phyloP scores from a whole-genome alignment of 2,329 filamentous ascomycete genomes.

The Aspergillus oerlinghausenensis region DNA sequence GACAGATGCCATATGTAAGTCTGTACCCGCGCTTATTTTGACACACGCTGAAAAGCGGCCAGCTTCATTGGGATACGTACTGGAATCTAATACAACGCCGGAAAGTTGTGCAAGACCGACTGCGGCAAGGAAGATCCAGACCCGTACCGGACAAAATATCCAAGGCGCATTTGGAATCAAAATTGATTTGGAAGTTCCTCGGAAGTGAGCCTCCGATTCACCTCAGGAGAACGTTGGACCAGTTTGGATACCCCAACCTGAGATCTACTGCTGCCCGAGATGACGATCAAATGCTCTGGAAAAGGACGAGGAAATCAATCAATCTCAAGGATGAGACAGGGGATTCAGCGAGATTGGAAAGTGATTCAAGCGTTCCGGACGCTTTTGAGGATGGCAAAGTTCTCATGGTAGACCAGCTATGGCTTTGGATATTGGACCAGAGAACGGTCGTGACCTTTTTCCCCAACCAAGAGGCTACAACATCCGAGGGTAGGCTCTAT shows the following conservation, averaged over 20 bases:
- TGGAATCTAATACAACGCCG: slow-evolving; percentile 53
- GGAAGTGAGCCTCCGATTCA: slow-evolving; percentile 59
- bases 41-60: not conserved
- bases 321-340: slow-evolving; percentile 36
- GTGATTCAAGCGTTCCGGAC: slow-evolving; percentile 11
- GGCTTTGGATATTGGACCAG: slow-evolving; percentile 47
- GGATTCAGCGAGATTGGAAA: slow-evolving; percentile 35
- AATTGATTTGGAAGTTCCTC: slow-evolving; percentile 61
- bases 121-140: slow-evolving; percentile 51
- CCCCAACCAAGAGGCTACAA: slow-evolving; percentile 31
- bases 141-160: slow-evolving; percentile 55
- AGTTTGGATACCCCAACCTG: slow-evolving; percentile 60
- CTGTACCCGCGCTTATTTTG: not conserved
- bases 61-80: slow-evolving; percentile 63
- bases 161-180: slow-evolving; percentile 52
- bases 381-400: slow-evolving; percentile 41
- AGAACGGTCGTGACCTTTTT: slow-evolving; percentile 33
- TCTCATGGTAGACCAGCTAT: slow-evolving; percentile 65
- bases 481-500: slow-evolving; percentile 30
- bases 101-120: slow-evolving; percentile 50
- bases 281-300: slow-evolving; percentile 65
- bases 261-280: slow-evolving; percentile 58
- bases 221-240: slow-evolving; percentile 58
- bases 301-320: slow-evolving; percentile 52
- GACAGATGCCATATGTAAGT: slow-evolving; percentile 28